phyloP scores from a whole-genome alignment of 108 stramenopile species.

The Conticribra guillardii region DNA sequence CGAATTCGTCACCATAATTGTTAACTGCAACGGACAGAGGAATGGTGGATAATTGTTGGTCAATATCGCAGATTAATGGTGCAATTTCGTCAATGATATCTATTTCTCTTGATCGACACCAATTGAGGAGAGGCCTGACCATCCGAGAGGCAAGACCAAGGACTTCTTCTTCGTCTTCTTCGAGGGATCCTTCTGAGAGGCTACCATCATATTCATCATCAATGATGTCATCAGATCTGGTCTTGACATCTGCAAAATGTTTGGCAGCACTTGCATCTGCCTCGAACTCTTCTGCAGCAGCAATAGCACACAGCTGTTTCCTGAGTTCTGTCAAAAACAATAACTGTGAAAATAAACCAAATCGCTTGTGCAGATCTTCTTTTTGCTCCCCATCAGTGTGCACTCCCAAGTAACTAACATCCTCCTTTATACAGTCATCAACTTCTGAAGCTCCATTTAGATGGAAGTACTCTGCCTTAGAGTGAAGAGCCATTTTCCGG shows the following conservation, averaged over 20 bases:
- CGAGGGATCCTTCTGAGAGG: constrained; percentile 53
- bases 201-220: constrained; percentile 67
- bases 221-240: constrained; percentile 11
- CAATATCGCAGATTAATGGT: constrained; percentile 40
- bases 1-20: constrained; percentile 48
- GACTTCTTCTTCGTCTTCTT: constrained; percentile 62
- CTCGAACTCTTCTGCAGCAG: constrained; percentile 60
- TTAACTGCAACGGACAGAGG: constrained; percentile 42
- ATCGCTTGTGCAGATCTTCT: constrained; percentile 27
- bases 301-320: constrained; percentile 73
- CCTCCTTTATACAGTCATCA: constrained; percentile 14
- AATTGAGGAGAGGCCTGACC: constrained; percentile 69
- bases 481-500: constrained; percentile 71
- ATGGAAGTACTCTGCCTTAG: constrained; percentile 48
- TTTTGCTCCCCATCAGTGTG: constrained; percentile 2
- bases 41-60: constrained; percentile 10
- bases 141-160: constrained; percentile 65
- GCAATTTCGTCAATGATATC: constrained; percentile 58
- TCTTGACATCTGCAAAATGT: background rate
- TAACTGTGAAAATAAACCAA: constrained; percentile 75
- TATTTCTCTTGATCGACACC: constrained; percentile 76
- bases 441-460: constrained; percentile 10
- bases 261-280: constrained; percentile 11
- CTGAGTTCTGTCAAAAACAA: constrained; percentile 63
- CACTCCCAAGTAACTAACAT: constrained; percentile 4